Percentiles rank a stretch among this genome's conserved stretches.
Evolutionary conservation across 192 early-diverging fungal genomes (phyloP).

Genomic region (Backusella liffmaniae): DNA sequence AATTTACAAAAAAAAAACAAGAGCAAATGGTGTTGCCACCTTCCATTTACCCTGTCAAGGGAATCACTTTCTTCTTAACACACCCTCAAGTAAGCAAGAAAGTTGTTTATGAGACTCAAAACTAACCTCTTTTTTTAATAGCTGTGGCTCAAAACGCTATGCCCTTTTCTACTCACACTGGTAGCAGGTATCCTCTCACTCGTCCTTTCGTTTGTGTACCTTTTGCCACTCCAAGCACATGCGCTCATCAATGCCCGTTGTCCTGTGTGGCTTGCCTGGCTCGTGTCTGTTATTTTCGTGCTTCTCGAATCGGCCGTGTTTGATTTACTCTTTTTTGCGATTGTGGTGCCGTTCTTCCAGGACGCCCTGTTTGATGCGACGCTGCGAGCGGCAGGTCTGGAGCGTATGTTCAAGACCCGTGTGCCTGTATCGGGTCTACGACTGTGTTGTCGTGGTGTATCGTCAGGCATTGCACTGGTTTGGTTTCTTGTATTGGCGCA

Average conservation of each 20-base stretch:
- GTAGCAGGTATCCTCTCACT: conserved; percentile 44
- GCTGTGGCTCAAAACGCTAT: conserved; percentile 49
- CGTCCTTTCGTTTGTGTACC: conserved; percentile 53
- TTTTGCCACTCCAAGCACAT: conserved; percentile 58
- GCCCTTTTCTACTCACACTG: conserved; percentile 51
- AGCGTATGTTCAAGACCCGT: conserved; percentile 41
- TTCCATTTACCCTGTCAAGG: neutral
- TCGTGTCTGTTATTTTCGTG: conserved; percentile 56
- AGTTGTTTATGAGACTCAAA: neutral
- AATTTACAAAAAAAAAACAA: too few species aligned
- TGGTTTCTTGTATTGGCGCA: conserved; percentile 38
- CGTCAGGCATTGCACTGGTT: conserved; percentile 35
- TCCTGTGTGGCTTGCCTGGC: conserved; percentile 61
- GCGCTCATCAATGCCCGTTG: conserved; percentile 48
- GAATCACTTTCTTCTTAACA: neutral
- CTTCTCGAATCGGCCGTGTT: conserved; percentile 52
- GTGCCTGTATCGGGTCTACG: conserved; percentile 38
- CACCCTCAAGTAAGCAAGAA: neutral
- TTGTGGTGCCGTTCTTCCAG: conserved; percentile 55
- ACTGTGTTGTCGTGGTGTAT: conserved; percentile 48
- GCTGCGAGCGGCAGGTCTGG: conserved; percentile 44
- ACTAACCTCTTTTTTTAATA: neutral
- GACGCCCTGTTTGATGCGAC: conserved; percentile 60
- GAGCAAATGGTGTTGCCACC: neutral
- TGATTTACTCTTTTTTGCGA: conserved; percentile 55